phyloP scores from a whole-genome alignment of 2,329 filamentous ascomycete species.

The Monosporascus sp. region DNA sequence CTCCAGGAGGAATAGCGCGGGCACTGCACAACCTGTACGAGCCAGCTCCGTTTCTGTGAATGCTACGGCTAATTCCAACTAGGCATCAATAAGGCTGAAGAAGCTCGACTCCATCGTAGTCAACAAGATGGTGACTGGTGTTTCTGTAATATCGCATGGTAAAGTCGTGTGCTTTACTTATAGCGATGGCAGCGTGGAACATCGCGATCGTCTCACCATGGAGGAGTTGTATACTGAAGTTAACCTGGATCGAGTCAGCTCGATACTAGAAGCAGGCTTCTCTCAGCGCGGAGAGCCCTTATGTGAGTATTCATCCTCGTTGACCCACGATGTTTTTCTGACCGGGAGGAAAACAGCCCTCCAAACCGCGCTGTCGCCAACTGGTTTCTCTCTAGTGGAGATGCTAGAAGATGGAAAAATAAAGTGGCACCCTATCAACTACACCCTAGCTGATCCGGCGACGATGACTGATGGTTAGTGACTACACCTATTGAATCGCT shows the following conservation, averaged over 20 bases:
- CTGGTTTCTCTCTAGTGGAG: conserved; percentile 53
- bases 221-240: conserved; percentile 59
- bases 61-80: conserved; percentile 8
- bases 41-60: background rate
- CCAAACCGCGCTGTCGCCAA: conserved; percentile 57
- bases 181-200: conserved; percentile 76
- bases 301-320: conserved; percentile 41
- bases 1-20: conserved; percentile 50
- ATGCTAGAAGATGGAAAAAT: conserved; percentile 54
- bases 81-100: conserved; percentile 40
- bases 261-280: conserved; percentile 73
- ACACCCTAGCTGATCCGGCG: conserved; percentile 43
- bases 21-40: conserved; percentile 17
- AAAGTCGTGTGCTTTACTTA: conserved; percentile 68
- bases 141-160: conserved; percentile 65
- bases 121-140: conserved; percentile 64
- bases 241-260: conserved; percentile 61
- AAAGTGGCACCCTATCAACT: conserved; percentile 53
- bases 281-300: conserved; percentile 60
- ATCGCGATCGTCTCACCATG: conserved; percentile 72
- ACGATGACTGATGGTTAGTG: conserved; percentile 45
- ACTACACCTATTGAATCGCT: background rate
- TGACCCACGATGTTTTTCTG: background rate
- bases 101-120: conserved; percentile 63
- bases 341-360: conserved; percentile 35